These are phyloP conservation scores for Creolimax fragrantissima DNA, from an alignment of 78 protist species.

Conservation along the genomic window DNA sequence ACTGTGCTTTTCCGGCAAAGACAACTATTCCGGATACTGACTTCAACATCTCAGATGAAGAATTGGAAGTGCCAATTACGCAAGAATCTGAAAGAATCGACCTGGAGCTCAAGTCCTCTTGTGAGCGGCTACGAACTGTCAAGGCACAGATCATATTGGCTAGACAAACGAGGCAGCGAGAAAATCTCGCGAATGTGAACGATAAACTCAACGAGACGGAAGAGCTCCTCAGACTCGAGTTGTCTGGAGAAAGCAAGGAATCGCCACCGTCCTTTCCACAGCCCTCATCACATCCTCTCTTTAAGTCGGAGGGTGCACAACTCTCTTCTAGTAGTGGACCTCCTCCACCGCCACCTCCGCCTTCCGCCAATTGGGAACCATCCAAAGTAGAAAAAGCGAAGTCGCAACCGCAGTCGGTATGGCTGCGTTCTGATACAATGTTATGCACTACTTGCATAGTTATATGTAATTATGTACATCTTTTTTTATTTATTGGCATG, in stretches of 20 bases:
- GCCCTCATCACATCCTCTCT: not conserved
- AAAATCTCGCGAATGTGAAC: not conserved
- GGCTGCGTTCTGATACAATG: not conserved
- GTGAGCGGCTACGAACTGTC: not conserved
- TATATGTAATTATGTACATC: not conserved
- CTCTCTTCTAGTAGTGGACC: not conserved
- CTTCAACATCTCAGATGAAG: not conserved
- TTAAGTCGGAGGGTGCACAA: not conserved
- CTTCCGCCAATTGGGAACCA: not conserved
- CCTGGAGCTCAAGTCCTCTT: not conserved
- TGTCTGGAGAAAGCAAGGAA: not conserved
- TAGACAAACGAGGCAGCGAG: not conserved
- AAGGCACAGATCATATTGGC: not conserved
- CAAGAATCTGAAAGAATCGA: no score
- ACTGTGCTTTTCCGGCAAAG: not conserved
- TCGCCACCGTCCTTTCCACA: not conserved
- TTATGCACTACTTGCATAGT: not conserved
- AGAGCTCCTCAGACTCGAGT: not conserved
- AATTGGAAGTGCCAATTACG: no score
- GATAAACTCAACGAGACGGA: not conserved
- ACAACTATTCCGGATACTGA: not conserved
- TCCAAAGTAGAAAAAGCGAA: not conserved
- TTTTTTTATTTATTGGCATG: not conserved
- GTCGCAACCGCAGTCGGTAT: not conserved
- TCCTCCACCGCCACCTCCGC: slow-evolving; percentile 8